Evolutionary conservation across 192 early-diverging fungal species (phyloP).

Genomic region (Entrophospora sp.): DNA sequence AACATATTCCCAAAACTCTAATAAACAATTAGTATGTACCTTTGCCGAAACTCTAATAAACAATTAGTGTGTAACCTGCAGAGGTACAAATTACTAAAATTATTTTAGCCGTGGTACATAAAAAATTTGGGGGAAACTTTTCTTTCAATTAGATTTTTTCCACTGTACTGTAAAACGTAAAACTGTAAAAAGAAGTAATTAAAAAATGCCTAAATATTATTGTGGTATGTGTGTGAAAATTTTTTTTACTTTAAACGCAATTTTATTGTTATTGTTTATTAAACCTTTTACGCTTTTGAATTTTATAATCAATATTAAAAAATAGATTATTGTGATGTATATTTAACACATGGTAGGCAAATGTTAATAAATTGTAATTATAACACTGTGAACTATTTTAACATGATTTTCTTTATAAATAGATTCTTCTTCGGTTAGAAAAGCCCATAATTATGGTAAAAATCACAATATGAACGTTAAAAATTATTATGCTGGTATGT

Average conservation of each 20-base stretch:
- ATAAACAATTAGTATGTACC: no score
- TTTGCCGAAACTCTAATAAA: no score
- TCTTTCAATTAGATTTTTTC: no score
- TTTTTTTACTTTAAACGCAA: not conserved
- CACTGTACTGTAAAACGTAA: no score
- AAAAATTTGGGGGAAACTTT: no score
- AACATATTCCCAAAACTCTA: no score
- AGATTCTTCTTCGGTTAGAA: slow-evolving; percentile 71
- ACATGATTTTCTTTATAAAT: not conserved
- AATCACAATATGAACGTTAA: slow-evolving; percentile 89
- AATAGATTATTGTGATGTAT: slow-evolving; percentile 94
- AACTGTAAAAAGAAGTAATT: no score
- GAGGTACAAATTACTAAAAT: no score
- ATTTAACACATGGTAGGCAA: slow-evolving; percentile 74
- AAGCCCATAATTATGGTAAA: slow-evolving; percentile 92
- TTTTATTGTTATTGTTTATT: not conserved
- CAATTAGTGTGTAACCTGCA: no score
- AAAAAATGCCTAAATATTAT: slow-evolving; percentile 84
- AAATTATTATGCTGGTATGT: slow-evolving; percentile 76
- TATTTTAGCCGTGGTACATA: no score
- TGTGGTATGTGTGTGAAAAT: slow-evolving; percentile 49
- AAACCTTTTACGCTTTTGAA: not conserved
- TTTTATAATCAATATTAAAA: not conserved
- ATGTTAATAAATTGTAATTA: no score
- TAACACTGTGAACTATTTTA: no score